A percentile compares a stretch with the other conserved stretches of the same genome.
These are phyloP conservation scores for Termitomyces sp. DNA, from an alignment of 768 basidiomycete genomes.

Conservation along the genomic window DNA sequence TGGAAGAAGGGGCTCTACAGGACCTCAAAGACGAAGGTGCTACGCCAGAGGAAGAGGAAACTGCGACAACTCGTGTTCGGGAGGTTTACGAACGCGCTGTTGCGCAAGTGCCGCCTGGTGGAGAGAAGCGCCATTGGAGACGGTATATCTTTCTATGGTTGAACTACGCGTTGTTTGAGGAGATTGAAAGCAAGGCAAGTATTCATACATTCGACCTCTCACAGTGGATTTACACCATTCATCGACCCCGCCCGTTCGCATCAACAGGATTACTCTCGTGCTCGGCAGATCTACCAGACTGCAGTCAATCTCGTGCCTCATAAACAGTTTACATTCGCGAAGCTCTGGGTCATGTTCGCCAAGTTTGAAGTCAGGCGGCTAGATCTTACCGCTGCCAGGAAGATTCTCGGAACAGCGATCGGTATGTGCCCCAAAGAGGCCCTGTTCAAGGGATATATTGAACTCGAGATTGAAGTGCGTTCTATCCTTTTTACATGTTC, in stretches of 20 bases:
- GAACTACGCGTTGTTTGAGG: conserved; percentile 95
- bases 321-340: conserved; percentile 96
- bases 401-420: conserved; percentile 83
- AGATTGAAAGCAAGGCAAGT: conserved; percentile 85
- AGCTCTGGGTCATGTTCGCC: conserved; percentile 91
- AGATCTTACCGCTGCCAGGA: conserved; percentile 80
- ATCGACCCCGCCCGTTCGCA: too few relatives aligned
- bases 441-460: conserved; percentile 94
- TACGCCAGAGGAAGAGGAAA: conserved; percentile 63
- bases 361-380: conserved; percentile 86
- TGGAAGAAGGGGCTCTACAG: conserved; percentile 85
- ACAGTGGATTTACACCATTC: background rate
- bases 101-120: conserved; percentile 90
- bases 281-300: conserved; percentile 90
- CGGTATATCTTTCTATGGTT: conserved; percentile 91
- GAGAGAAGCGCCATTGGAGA: conserved; percentile 89
- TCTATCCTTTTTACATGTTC: background rate
- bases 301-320: conserved; percentile 88
- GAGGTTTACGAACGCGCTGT: conserved; percentile 97
- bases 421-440: conserved; percentile 97
- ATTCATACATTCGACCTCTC: background rate
- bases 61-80: conserved; percentile 61
- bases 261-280: conserved; percentile 71
- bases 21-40: conserved; percentile 74
- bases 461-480: conserved; percentile 83